Conservation (phyloP, 805 yeast species). For the Pichia pseudocactophila region DNA sequence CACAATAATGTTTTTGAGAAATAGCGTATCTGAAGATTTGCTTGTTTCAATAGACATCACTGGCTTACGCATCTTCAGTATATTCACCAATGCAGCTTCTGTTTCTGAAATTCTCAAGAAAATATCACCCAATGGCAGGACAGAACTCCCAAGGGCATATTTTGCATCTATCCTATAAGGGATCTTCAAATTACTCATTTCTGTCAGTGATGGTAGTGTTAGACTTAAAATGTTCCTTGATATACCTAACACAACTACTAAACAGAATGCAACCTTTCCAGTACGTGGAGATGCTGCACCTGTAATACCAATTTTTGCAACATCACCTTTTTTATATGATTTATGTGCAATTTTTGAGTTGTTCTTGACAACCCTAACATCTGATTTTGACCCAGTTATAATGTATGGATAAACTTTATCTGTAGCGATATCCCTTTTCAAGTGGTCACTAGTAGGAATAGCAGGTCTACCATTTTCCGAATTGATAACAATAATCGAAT, state of each 20-base stretch:
- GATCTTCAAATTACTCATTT: conserved; percentile 39
- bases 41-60: conserved; percentile 21
- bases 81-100: conserved; percentile 44
- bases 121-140: conserved; percentile 40
- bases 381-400: conserved; percentile 45
- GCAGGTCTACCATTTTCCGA: conserved; percentile 54
- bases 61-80: conserved; percentile 36
- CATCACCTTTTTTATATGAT: conserved; percentile 42
- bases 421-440: conserved; percentile 33
- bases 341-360: conserved; percentile 60
- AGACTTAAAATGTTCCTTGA: conserved; percentile 25
- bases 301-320: conserved; percentile 45
- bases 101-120: conserved; percentile 46
- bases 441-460: conserved; percentile 49
- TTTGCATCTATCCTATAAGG: conserved; percentile 34
- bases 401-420: conserved; percentile 53
- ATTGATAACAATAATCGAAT: conserved; percentile 49
- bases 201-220: conserved; percentile 56
- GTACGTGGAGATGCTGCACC: conserved; percentile 19
- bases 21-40: conserved; percentile 45
- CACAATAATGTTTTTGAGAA: conserved; percentile 55
- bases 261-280: conserved; percentile 21
- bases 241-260: conserved; percentile 23
- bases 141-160: conserved; percentile 35
- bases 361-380: conserved; percentile 52